phyloP scores from a whole-genome alignment of 1,139 yeast species.

The Yamadazyma sp. region DNA sequence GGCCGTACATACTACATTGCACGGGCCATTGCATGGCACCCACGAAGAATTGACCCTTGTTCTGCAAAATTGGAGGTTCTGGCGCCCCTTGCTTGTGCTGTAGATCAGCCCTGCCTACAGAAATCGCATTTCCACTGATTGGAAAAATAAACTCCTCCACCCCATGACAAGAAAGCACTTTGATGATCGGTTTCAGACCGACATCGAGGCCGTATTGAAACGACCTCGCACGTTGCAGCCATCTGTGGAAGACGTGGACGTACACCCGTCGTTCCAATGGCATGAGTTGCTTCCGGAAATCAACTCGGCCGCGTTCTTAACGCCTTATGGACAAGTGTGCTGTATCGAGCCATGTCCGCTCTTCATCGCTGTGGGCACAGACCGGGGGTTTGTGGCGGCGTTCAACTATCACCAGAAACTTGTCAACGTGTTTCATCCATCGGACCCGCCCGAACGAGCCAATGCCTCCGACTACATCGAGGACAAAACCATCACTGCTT shows the following conservation, averaged over 20 bases:
- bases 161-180: conserved; percentile 18
- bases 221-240: conserved; percentile 5
- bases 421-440: conserved; percentile 35
- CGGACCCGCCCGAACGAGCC: conserved; percentile 11
- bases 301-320: conserved; percentile 24
- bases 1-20: no score
- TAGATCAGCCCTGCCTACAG: neutral
- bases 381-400: conserved; percentile 55
- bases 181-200: conserved; percentile 42
- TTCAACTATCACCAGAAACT: conserved; percentile 66
- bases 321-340: conserved; percentile 50
- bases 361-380: conserved; percentile 62
- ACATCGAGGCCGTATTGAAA: conserved; percentile 23
- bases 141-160: no score
- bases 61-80: no score
- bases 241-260: neutral
- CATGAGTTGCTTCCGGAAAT: conserved; percentile 22
- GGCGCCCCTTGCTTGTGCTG: no score
- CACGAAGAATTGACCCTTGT: no score
- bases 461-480: conserved; percentile 7
- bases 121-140: conserved; percentile 1
- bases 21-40: no score
- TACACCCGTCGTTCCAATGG: conserved; percentile 4
- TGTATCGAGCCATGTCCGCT: conserved; percentile 47
- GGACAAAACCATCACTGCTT: conserved; percentile 33